Conservation (phyloP, 495 filamentous ascomycete species). For the Parmelia sp. region DNA sequence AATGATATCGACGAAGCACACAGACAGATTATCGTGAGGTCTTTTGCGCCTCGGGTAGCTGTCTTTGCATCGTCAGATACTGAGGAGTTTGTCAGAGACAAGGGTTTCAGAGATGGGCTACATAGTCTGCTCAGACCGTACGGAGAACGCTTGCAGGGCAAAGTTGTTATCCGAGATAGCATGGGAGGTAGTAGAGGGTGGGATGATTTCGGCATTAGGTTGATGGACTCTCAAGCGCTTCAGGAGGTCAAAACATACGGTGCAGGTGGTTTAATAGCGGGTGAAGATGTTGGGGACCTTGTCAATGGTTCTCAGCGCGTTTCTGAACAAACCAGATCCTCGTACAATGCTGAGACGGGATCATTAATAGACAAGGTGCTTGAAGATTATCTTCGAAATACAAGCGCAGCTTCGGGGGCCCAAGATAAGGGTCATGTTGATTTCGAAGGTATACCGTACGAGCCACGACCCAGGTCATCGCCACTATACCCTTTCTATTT, state of each 20-base stretch:
- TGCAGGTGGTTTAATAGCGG: background rate
- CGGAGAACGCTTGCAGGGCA: conserved; percentile 82
- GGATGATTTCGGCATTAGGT: conserved; percentile 87
- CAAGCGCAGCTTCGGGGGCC: conserved; percentile 7
- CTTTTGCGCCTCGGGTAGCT: conserved; percentile 82
- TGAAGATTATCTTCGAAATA: conserved; percentile 32
- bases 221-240: conserved; percentile 50
- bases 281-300: background rate
- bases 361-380: conserved; percentile 30
- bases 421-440: conserved; percentile 25
- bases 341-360: background rate
- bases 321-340: background rate
- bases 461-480: conserved; percentile 27
- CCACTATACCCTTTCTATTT: conserved; percentile 78
- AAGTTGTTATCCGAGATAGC: conserved; percentile 85
- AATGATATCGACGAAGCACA: conserved; percentile 54
- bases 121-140: conserved; percentile 82
- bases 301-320: conserved; percentile 11
- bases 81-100: conserved; percentile 69
- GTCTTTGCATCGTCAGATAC: conserved; percentile 79
- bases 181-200: conserved; percentile 71
- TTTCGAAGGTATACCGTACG: conserved; percentile 35
- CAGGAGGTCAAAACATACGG: conserved; percentile 20
- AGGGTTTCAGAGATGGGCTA: conserved; percentile 77
- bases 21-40: conserved; percentile 66